A percentile compares a stretch with the other conserved stretches of the same genome.
phyloP scores from a whole-genome alignment of 73 alveolate species.

The Paramecium primaurelia region DNA sequence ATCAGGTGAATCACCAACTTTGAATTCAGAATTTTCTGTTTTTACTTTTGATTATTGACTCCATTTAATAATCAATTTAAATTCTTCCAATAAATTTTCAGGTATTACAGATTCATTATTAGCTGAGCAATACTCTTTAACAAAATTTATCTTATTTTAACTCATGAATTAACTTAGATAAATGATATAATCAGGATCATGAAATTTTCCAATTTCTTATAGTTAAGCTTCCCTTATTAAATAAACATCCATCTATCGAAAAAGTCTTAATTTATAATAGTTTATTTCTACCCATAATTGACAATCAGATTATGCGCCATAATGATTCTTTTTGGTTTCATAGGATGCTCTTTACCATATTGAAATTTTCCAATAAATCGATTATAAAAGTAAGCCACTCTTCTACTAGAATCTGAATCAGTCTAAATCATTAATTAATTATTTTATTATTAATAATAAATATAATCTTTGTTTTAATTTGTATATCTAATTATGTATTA shows the following conservation, averaged over 20 bases:
- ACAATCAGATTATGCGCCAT: constrained; percentile 95
- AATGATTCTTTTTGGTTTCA: constrained; percentile 96
- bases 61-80: constrained; percentile 2
- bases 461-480: background rate
- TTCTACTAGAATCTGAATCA: constrained; percentile 56
- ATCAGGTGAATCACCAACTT: constrained; percentile 57
- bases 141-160: constrained; percentile 40
- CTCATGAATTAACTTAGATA: constrained; percentile 60
- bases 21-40: constrained; percentile 29
- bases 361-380: constrained; percentile 92
- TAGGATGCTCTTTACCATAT: constrained; percentile 96
- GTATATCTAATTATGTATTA: background rate
- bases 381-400: constrained; percentile 94
- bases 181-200: constrained; percentile 63
- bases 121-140: constrained; percentile 51
- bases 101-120: constrained; percentile 16
- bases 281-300: constrained; percentile 74
- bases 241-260: constrained; percentile 39
- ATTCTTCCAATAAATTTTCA: constrained; percentile 44
- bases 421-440: constrained; percentile 4
- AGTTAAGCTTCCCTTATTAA: constrained; percentile 57
- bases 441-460: background rate
- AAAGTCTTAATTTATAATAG: background rate
- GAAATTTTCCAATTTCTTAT: constrained; percentile 63
- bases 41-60: constrained; percentile 13